Evolutionary conservation across 108 stramenopile genomes (phyloP).

Genomic region (Pseudonitzschia multistriata): DNA sequence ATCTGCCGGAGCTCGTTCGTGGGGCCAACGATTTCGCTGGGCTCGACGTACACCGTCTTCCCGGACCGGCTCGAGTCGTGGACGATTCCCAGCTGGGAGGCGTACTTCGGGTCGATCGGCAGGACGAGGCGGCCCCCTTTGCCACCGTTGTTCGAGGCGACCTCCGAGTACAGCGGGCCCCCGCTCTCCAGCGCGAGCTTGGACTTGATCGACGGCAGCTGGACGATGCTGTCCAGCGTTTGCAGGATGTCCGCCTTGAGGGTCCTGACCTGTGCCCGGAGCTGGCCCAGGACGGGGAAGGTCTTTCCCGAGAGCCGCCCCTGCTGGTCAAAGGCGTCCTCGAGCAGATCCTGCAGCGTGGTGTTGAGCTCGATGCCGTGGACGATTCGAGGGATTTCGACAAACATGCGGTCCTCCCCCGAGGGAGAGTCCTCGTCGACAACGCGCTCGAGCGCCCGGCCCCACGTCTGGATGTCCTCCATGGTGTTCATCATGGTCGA

Average conservation of each 20-base stretch:
- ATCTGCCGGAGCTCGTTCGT: constrained; percentile 86
- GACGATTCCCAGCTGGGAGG: constrained; percentile 74
- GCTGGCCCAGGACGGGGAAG: constrained; percentile 62
- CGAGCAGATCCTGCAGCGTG: constrained; percentile 54
- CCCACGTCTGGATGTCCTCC: constrained; percentile 60
- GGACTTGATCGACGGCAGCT: constrained; percentile 53
- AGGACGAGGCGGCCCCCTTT: constrained; percentile 61
- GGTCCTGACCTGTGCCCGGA: constrained; percentile 56
- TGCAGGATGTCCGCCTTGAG: constrained; percentile 59
- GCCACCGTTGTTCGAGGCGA: constrained; percentile 29
- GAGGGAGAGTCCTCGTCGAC: constrained; percentile 13
- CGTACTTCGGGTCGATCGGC: constrained; percentile 56
- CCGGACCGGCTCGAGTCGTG: constrained; percentile 87
- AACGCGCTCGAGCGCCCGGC: constrained; percentile 34
- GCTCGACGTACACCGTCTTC: constrained; percentile 93
- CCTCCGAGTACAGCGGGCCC: constrained; percentile 64
- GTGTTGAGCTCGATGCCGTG: constrained; percentile 51
- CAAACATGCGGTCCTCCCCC: constrained; percentile 25
- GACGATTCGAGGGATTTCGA: constrained; percentile 54
- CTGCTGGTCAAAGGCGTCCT: constrained; percentile 70
- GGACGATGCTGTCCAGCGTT: constrained; percentile 54
- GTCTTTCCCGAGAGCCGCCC: constrained; percentile 55
- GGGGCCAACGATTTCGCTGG: constrained; percentile 78
- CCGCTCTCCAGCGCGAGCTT: constrained; percentile 79
- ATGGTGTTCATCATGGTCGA: constrained; percentile 48